Evolutionary conservation across 2,329 filamentous ascomycete genomes (phyloP).

Genomic region (Zasmidium angulare): DNA sequence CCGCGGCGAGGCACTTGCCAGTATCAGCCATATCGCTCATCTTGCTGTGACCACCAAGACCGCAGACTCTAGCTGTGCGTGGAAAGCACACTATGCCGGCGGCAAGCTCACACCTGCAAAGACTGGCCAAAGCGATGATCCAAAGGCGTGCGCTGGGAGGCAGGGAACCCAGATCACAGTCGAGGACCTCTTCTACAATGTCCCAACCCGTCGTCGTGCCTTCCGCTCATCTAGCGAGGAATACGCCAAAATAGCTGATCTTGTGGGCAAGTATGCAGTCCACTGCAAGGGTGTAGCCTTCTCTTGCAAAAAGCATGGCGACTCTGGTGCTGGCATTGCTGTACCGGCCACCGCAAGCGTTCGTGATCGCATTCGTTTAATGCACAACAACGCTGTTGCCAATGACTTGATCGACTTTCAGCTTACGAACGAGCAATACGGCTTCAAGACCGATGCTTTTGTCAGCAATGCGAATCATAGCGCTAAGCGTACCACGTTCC

Average conservation of each 20-base stretch:
- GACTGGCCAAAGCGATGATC: constrained; percentile 81
- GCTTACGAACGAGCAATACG: constrained; percentile 72
- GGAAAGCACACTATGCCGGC: constrained; percentile 82
- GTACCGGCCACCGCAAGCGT: constrained; percentile 71
- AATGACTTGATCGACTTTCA: constrained; percentile 82
- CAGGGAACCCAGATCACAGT: constrained; percentile 92
- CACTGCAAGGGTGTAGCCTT: constrained; percentile 91
- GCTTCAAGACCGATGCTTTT: constrained; percentile 78
- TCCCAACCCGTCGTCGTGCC: constrained; percentile 81
- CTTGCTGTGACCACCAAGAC: constrained; percentile 93
- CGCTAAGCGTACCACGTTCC: constrained; percentile 80
- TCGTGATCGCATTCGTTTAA: constrained; percentile 83
- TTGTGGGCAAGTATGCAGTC: constrained; percentile 89
- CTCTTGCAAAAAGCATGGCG: constrained; percentile 94
- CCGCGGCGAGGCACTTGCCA: constrained; percentile 90
- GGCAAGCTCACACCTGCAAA: constrained; percentile 81
- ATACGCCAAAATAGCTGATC: constrained; percentile 95
- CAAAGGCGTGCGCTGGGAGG: constrained; percentile 82
- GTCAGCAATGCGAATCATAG: constrained; percentile 94
- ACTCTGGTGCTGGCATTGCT: constrained; percentile 77
- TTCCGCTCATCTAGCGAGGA: constrained; percentile 92
- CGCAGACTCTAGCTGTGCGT: constrained; percentile 81
- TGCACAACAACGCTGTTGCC: constrained; percentile 79
- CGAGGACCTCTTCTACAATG: constrained; percentile 96
- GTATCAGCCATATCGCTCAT: constrained; percentile 98